Evolutionary conservation across 768 basidiomycete genomes (phyloP), one percentile per base, ranked within the genome.

Genomic region (Roridomyces roridus): DNA sequence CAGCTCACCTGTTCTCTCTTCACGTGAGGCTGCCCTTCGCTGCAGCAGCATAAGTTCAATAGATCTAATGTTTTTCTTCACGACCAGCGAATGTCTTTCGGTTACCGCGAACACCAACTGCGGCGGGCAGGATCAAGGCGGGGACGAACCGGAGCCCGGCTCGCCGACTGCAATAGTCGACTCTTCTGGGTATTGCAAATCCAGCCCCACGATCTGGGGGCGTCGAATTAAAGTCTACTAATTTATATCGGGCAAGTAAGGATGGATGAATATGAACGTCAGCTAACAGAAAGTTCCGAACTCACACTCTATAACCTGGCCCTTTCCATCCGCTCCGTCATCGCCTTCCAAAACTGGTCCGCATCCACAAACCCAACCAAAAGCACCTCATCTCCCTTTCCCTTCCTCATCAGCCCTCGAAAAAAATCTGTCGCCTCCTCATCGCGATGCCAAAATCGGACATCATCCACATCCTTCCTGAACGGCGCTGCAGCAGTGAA

Each of bases 1-100:
- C 68, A 66, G 44, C 63, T 75, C 39, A 75, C 74, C 6, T 77
- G 75, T 54, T 42, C 75, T 12, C 64, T 77, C 9, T 77, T 71
- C 67, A n/a, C n/a, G n/a, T n/a, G n/a, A n/a, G n/a, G n/a, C n/a
- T n/a, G n/a, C n/a, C n/a, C n/a, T n/a, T n/a, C n/a, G n/a, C n/a
- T n/a, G n/a, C n/a, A n/a, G n/a, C n/a, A n/a, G n/a, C n/a, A n/a
- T n/a, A n/a, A n/a, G n/a, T n/a, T n/a, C n/a, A n/a, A n/a, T n/a
- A n/a, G n/a, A n/a, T n/a, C n/a, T n/a, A n/a, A n/a, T n/a, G n/a
- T n/a, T n/a, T n/a, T n/a, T n/a, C n/a, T n/a, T n/a, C n/a, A n/a
- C n/a, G n/a, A n/a, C n/a, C n/a, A 46, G 46, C 23, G 47, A 51
- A 3, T 74, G 73, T 62, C 74, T 72, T 51, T 28, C 63, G 23